Conservation (phyloP, 768 basidiomycete species). For the Phylloporus arenicola region DNA sequence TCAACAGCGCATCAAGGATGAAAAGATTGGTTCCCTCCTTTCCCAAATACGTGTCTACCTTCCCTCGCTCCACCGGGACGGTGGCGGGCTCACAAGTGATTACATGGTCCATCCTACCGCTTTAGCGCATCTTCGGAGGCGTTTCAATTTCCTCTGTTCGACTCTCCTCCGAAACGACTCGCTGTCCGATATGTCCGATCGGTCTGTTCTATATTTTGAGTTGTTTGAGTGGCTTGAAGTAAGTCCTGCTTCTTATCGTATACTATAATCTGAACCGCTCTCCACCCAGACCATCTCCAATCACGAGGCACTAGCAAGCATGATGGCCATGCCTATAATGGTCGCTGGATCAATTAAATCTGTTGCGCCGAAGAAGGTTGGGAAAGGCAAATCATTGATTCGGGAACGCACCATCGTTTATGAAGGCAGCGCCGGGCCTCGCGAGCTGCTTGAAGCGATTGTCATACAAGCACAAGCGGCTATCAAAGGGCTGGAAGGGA, state of each 20-base stretch:
- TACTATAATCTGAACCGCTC: conserved; percentile 3
- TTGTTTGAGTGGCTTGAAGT: conserved; percentile 92
- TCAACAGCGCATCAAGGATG: conserved; percentile 69
- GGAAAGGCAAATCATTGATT: conserved; percentile 43
- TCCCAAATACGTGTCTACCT: conserved; percentile 74
- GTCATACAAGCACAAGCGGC: conserved; percentile 92
- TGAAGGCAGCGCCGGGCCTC: conserved; percentile 86
- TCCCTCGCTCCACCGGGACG: conserved; percentile 70
- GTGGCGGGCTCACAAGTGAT: conserved; percentile 79
- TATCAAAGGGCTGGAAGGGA: conserved; percentile 76
- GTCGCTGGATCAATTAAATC: conserved; percentile 65
- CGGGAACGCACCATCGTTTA: conserved; percentile 83
- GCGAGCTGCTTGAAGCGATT: conserved; percentile 86
- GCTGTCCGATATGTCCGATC: conserved; percentile 89
- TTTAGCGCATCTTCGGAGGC: conserved; percentile 82
- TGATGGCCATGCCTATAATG: conserved; percentile 98
- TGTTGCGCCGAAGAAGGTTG: conserved; percentile 50
- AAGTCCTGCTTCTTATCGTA: conserved; percentile 7
- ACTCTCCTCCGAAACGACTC: conserved; percentile 88
- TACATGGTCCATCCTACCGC: conserved; percentile 90
- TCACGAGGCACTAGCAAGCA: conserved; percentile 88
- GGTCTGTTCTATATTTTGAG: conserved; percentile 79
- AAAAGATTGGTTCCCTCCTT: conserved; percentile 64
- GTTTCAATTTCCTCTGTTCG: conserved; percentile 86
- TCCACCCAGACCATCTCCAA: conserved; percentile 74